Base-by-base conservation (phyloP, 2,329 filamentous ascomycete species). In the Allantophomopsis cytisporea region DNA sequence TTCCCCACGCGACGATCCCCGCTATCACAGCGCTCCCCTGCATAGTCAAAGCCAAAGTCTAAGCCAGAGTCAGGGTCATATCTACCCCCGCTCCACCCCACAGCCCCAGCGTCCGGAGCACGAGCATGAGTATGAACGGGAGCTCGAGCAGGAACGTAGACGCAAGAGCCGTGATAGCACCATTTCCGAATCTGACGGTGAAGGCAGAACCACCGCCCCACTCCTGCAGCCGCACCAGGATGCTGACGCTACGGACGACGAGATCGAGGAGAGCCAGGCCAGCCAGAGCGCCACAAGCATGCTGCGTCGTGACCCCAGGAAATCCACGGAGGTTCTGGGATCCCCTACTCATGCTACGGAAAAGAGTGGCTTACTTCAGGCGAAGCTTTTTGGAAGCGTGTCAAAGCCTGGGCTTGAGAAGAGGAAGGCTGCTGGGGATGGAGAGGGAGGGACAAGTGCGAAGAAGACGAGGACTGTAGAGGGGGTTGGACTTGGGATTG, bases 81-180 rank as follows among this genome's bases (percentile, higher is more conserved):
- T 28, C 10, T 8, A 28, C 7, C 23, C 23, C 3, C 23, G 23
- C 8, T 28, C 23, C 23, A 51, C 39, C 30, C 42, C 42, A 7
- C 41, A 48, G 30, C 20, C 28, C 23, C 41, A 45, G 7, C 36
- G 38, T 14, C 23, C 23, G 8, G 23, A 28, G 3, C 33, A 37
- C 10, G 48, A 50, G 49, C 48, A 44, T 41, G 31, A 62, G 60
- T 37, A 66, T 68, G 31, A 71, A 69, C 40, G 73, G 73, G 58
- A 86, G 17, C 37, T 66, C 68, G 31, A 71, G 69, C 40, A 73
- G 73, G 58, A 86, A 17, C 63, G 64, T 37, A 68, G 73, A 31
- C 73, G 74, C 39, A 76, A 78, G 58, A 87, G 85, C 57, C 76
- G 84, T 43, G 86, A 93, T 57, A 89, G 83, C 61, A 93, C 85